Conservation (phyloP, 805 yeast genomes). For the Barnettozyma wickerhamii region DNA sequence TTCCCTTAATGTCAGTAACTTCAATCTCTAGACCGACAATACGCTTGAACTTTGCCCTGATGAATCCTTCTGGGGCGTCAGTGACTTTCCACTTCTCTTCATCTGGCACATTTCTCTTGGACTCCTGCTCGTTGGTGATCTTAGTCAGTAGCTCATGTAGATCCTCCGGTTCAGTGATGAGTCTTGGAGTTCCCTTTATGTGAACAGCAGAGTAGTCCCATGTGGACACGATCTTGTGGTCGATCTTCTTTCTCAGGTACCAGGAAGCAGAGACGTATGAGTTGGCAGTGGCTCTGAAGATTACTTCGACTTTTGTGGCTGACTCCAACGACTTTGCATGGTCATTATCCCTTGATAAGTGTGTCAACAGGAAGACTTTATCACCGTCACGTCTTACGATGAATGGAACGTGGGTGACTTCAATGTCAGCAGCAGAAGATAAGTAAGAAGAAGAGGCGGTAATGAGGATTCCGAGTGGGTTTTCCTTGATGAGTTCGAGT, state of each 20-base stretch:
- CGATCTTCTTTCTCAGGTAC: slow-evolving; percentile 50
- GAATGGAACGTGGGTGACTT: slow-evolving; percentile 58
- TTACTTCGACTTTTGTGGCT: slow-evolving; percentile 36
- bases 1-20: slow-evolving; percentile 42
- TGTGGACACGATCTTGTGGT: slow-evolving; percentile 65
- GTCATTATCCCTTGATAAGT: slow-evolving; percentile 48
- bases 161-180: slow-evolving; percentile 41
- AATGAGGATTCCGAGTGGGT: slow-evolving; percentile 51
- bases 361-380: slow-evolving; percentile 46
- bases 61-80: slow-evolving; percentile 52
- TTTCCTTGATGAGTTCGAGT: slow-evolving; percentile 37
- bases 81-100: slow-evolving; percentile 44
- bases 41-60: slow-evolving; percentile 39
- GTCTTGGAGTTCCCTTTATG: slow-evolving; percentile 44
- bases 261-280: slow-evolving; percentile 56
- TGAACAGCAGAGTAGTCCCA: slow-evolving; percentile 64
- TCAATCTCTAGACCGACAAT: slow-evolving; percentile 56
- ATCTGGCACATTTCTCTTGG: slow-evolving; percentile 26
- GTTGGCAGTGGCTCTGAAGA: slow-evolving; percentile 45
- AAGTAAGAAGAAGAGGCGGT: slow-evolving; percentile 24
- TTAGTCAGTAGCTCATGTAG: slow-evolving; percentile 39
- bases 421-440: slow-evolving; percentile 31
- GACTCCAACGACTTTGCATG: slow-evolving; percentile 40
- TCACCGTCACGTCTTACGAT: slow-evolving; percentile 28
- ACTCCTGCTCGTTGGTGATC: slow-evolving; percentile 46